Evolutionary conservation across 306 rosid genomes (phyloP).

Genomic region (Biancaea sappan): DNA sequence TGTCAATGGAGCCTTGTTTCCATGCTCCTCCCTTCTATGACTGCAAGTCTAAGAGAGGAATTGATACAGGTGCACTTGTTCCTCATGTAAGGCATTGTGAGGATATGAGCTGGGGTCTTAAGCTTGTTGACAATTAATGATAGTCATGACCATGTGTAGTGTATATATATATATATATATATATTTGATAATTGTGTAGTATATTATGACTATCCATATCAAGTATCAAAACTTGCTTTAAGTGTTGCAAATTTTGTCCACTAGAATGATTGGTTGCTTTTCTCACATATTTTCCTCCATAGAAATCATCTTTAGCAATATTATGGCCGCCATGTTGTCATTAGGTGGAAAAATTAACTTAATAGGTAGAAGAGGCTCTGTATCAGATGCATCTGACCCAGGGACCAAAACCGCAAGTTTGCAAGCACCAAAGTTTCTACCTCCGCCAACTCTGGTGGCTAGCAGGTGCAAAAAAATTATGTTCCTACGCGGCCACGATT

Average conservation of each 20-base stretch:
- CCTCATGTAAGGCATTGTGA: slow-evolving; percentile 61
- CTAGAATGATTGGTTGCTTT: slow-evolving; percentile 21
- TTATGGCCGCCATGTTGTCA: neutral
- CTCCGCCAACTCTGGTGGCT: too few relatives aligned
- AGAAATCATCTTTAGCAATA: neutral
- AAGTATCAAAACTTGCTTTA: slow-evolving; percentile 7
- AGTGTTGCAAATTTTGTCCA: slow-evolving; percentile 25
- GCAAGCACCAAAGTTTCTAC: neutral
- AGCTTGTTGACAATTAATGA: slow-evolving; percentile 43
- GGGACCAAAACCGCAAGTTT: neutral
- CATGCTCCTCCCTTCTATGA: slow-evolving; percentile 56
- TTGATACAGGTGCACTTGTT: slow-evolving; percentile 47
- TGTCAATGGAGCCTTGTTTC: slow-evolving; percentile 61
- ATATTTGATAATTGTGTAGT: too few relatives aligned
- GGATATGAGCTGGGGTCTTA: slow-evolving; percentile 68
- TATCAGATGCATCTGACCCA: neutral
- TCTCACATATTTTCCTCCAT: neutral
- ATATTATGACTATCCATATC: too few relatives aligned
- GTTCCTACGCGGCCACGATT: neutral
- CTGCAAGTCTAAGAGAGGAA: slow-evolving; percentile 47
- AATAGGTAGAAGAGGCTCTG: neutral
- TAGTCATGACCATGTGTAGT: slow-evolving; percentile 8
- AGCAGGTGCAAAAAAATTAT: neutral
- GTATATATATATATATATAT: too few relatives aligned
- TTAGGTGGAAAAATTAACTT: neutral